Conservation (phyloP, 176 grass and related monocot genomes). For the barley (Hordeum vulgare) region DNA sequence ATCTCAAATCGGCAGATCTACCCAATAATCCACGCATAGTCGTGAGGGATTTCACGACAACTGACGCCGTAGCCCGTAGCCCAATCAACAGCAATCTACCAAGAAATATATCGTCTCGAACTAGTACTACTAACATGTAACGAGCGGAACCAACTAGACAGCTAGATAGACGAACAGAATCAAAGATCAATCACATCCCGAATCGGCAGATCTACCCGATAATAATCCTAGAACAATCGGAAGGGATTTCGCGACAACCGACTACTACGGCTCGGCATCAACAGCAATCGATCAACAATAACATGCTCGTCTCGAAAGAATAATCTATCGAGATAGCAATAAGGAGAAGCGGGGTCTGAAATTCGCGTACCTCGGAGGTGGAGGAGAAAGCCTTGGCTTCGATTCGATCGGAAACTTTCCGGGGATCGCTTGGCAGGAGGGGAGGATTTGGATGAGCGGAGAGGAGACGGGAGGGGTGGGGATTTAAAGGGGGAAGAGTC, state of each 20-base stretch:
- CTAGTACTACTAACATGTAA: background rate
- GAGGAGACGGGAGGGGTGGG: background rate
- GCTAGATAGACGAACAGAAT: background rate
- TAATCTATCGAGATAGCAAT: too few species aligned
- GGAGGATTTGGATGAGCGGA: background rate
- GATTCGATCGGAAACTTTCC: background rate
- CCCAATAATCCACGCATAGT: background rate
- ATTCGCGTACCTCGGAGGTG: background rate
- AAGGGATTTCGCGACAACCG: background rate
- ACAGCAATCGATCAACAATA: background rate
- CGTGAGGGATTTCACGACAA: background rate
- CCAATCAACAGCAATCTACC: background rate
- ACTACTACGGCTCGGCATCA: background rate
- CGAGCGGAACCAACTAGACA: background rate
- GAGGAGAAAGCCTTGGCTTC: background rate
- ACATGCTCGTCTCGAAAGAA: too few species aligned
- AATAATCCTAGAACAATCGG: background rate
- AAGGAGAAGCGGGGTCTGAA: background rate
- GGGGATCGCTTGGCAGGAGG: background rate
- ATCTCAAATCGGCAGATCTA: background rate
- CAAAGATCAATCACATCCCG: background rate
- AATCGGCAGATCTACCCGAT: background rate
- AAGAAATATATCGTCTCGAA: background rate
- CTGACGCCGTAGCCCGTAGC: background rate
- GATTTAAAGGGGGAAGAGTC: background rate